Base-by-base conservation (phyloP, 129 eudicot species). In the Calendula officinalis region DNA sequence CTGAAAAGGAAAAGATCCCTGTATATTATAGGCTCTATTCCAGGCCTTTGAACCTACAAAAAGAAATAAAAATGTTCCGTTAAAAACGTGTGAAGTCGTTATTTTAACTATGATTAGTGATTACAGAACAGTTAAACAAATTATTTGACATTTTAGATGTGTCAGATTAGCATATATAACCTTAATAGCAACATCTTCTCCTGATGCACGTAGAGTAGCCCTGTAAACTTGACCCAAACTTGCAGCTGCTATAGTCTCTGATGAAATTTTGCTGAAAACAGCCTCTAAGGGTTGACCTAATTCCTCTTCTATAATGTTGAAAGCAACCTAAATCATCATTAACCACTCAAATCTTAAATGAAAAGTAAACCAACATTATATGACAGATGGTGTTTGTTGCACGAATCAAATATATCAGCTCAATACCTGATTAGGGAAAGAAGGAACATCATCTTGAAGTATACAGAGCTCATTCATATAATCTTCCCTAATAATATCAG, bases 381-480 rank as follows among this genome's bases (percentile, higher is more conserved):
- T 15, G 35, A 56, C 22, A 64, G 32, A 68, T 13, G 50, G 2
- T 22, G 30, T 22, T 22, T 22, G 30, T 22, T 22, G 50, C 59
- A 60, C 16, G 43, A 70, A 64, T 62, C 32, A 37, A 33, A 62
- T 45, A 35, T 67, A 56, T 66, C 30, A 22, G 2, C 30, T 22
- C 30, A 22, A 42, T 82, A 92, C 99, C 92, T 92, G 81, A 72
- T 92, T 92, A 27, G 96, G 96, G 35, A 92, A 92, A 53, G 99
- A 68, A 56, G 99, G 99, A 78, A 92, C 99, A 71, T 92, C 99
- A 67, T 92, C 99, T 78, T 92, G 99, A 75, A 92, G 96, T 77
- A 88, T 80, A 82, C 99, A 92, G 66, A 92, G 95, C 71, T 92
- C 99, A 74, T 88, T 92, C 99, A 92, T 92, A 56, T 92, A 92